Conservation (phyloP, 257 asterid genomes). For the Solanum appendiculatum region DNA sequence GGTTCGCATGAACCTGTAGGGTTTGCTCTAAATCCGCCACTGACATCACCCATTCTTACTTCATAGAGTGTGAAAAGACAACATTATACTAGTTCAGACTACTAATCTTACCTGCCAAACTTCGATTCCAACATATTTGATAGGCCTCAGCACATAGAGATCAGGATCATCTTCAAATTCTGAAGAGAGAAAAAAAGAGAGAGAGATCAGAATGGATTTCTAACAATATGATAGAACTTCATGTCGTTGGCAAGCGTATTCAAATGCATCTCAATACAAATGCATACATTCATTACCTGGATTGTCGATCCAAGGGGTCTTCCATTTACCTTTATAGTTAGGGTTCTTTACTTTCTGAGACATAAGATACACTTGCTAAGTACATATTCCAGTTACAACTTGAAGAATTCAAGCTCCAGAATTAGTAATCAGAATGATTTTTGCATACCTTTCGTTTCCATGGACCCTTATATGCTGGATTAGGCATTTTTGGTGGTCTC, state of each 20-base stretch:
- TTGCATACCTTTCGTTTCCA: constrained; percentile 13
- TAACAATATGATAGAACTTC: neutral
- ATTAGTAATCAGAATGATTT: neutral
- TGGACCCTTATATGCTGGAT: constrained; percentile 21
- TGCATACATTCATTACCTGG: constrained; percentile 10
- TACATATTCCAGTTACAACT: neutral
- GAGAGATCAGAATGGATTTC: neutral
- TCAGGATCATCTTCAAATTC: constrained; percentile 25
- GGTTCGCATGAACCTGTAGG: neutral
- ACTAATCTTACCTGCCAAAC: constrained; percentile 15
- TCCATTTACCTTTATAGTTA: constrained; percentile 23
- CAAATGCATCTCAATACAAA: neutral
- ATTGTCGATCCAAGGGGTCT: constrained; percentile 19
- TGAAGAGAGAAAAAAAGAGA: neutral
- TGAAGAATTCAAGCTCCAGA: neutral
- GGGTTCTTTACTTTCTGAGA: constrained; percentile 18
- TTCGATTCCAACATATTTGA: constrained; percentile 18
- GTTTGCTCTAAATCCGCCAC: neutral
- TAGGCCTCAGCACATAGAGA: constrained; percentile 13
- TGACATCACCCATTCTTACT: neutral
- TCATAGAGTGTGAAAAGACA: neutral
- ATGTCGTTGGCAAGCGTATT: neutral
- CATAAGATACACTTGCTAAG: neutral
- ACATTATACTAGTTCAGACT: neutral
- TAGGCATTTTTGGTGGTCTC: constrained; percentile 15